Evolutionary conservation across 2,329 filamentous ascomycete species (phyloP).

Genomic region (Allantophomopsis cytisporea): DNA sequence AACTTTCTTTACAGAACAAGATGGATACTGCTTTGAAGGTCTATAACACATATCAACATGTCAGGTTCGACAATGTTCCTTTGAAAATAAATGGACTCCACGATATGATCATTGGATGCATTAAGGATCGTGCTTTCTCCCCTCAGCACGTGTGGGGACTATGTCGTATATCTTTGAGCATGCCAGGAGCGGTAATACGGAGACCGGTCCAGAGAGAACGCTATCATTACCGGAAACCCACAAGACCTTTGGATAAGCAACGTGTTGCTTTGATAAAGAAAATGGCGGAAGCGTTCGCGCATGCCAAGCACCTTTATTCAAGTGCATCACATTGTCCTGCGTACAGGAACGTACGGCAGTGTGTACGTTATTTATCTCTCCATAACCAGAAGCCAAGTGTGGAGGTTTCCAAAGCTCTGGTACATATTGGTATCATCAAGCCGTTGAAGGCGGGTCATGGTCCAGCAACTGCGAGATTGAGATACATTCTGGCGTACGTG

Average conservation of each 20-base stretch:
- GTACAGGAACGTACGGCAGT: conserved; percentile 14
- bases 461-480: conserved; percentile 7
- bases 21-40: not conserved
- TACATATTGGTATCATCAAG: conserved; percentile 8
- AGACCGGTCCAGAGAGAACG: not conserved
- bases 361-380: conserved; percentile 10
- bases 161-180: conserved; percentile 1
- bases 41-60: conserved; percentile 1
- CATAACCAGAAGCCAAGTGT: conserved; percentile 7
- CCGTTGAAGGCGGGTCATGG: conserved; percentile 7
- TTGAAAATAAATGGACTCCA: conserved; percentile 2
- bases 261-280: conserved; percentile 8
- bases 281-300: conserved; percentile 15
- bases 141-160: conserved; percentile 1
- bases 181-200: not conserved
- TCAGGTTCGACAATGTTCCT: not conserved
- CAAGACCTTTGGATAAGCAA: conserved; percentile 4
- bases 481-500: conserved; percentile 11
- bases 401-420: conserved; percentile 10
- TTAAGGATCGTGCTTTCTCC: not conserved
- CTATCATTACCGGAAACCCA: not conserved
- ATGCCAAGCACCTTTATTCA: conserved; percentile 2
- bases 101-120: conserved; percentile 1
- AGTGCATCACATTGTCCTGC: conserved; percentile 4
- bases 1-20: not conserved